Evolutionary conservation across 805 yeast species (phyloP).

Genomic region (Candida xyloterini): DNA sequence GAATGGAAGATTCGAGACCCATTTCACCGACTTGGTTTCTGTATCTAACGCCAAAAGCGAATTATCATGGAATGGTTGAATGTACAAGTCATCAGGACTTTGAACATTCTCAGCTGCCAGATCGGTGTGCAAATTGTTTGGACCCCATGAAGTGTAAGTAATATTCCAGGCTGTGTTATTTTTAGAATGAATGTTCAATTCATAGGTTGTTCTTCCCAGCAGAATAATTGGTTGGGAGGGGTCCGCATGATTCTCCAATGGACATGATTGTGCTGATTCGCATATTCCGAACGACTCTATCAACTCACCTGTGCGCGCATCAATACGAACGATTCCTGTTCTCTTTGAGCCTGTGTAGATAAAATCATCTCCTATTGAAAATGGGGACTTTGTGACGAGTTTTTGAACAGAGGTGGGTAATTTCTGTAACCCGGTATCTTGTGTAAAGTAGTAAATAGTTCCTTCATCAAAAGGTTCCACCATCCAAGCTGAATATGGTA

Average conservation of each 20-base stretch:
- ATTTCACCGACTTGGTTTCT: slow-evolving; percentile 64
- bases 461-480: slow-evolving; percentile 92
- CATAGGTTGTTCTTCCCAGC: slow-evolving; percentile 71
- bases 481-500: slow-evolving; percentile 56
- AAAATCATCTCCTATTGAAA: slow-evolving; percentile 76
- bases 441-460: slow-evolving; percentile 72
- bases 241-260: slow-evolving; percentile 14
- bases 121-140: slow-evolving; percentile 71
- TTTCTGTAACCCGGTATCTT: slow-evolving; percentile 69
- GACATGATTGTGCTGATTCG: slow-evolving; percentile 11
- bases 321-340: slow-evolving; percentile 71
- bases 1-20: slow-evolving; percentile 74
- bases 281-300: slow-evolving; percentile 55
- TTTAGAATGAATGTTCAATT: slow-evolving; percentile 71
- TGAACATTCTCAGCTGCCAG: slow-evolving; percentile 46
- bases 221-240: slow-evolving; percentile 38
- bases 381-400: slow-evolving; percentile 80
- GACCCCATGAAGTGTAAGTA: slow-evolving; percentile 86
- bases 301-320: slow-evolving; percentile 72
- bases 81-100: slow-evolving; percentile 69
- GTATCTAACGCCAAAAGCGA: slow-evolving; percentile 74
- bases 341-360: slow-evolving; percentile 82
- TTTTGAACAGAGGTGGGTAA: slow-evolving; percentile 79
- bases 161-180: slow-evolving; percentile 78
- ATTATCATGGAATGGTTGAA: slow-evolving; percentile 81